phyloP scores from a whole-genome alignment of 2,329 filamentous ascomycete species.

The Arthrobotrys sphaeroides region DNA sequence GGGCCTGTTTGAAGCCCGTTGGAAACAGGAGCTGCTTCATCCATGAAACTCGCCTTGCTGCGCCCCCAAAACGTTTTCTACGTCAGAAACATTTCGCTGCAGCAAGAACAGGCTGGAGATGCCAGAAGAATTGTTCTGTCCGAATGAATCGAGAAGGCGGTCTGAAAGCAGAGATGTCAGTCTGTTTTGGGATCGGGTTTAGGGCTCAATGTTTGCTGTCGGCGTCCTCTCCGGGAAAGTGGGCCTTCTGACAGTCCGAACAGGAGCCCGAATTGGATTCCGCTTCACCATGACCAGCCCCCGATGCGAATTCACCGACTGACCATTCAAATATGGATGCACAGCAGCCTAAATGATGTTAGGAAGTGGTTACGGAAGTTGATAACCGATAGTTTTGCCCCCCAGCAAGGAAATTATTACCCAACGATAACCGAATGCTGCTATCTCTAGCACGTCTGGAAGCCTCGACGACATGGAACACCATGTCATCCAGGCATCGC shows the following conservation, averaged over 20 bases:
- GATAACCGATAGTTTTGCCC: not conserved
- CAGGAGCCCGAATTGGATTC: not conserved
- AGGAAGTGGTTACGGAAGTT: too few species aligned
- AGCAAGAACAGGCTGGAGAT: constrained; percentile 45
- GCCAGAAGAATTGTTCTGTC: not conserved
- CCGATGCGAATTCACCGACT: not conserved
- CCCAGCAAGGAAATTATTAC: constrained; percentile 14
- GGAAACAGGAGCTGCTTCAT: constrained; percentile 53
- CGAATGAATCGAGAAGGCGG: not conserved
- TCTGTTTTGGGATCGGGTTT: constrained; percentile 10
- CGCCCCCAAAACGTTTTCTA: constrained; percentile 29
- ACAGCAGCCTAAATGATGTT: too few species aligned
- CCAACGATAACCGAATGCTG: not conserved
- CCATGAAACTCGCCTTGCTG: constrained; percentile 44
- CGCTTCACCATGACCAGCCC: not conserved
- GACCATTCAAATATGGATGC: not conserved
- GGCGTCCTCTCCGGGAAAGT: constrained; percentile 9
- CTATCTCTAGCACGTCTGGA: not conserved
- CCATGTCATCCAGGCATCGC: not conserved
- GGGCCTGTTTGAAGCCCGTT: constrained; percentile 39
- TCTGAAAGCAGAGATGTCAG: not conserved
- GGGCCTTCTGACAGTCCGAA: constrained; percentile 1
- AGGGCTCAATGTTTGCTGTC: not conserved
- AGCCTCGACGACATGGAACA: not conserved
- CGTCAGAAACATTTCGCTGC: constrained; percentile 7